These are phyloP conservation scores for Dothideomycetes sp. DNA, from an alignment of 2,329 filamentous ascomycete genomes.

Conservation along the genomic window DNA sequence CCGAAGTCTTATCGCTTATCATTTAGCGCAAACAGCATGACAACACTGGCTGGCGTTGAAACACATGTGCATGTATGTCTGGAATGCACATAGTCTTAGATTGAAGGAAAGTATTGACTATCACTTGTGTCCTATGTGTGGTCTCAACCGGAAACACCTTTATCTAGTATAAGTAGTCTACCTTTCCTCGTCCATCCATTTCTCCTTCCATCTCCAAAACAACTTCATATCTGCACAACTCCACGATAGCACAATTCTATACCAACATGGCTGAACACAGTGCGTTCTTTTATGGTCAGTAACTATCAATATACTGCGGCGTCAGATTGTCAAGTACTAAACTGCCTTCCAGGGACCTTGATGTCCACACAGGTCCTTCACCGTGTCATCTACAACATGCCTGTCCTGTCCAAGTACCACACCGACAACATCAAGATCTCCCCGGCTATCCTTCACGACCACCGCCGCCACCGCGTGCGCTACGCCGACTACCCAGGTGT, in stretches of 20 bases:
- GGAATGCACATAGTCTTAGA: no score
- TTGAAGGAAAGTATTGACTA: no score
- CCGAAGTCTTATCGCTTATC: not conserved
- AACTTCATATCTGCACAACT: not conserved
- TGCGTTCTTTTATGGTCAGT: conserved; percentile 54
- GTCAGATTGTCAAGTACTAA: conserved; percentile 3
- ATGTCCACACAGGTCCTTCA: conserved; percentile 86
- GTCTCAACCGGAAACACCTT: no score
- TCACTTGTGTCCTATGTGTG: no score
- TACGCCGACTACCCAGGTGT: conserved; percentile 74
- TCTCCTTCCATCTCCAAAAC: not conserved
- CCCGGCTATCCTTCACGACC: conserved; percentile 64
- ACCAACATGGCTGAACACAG: conserved; percentile 35
- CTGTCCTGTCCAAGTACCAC: conserved; percentile 33
- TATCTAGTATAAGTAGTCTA: no score
- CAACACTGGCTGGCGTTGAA: no score
- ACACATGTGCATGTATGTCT: no score
- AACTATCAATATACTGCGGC: no score
- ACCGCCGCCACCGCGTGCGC: conserved; percentile 60
- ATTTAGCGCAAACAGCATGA: not conserved
- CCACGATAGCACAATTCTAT: not conserved
- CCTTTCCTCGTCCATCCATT: no score
- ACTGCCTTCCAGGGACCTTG: conserved; percentile 36
- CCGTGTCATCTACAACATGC: conserved; percentile 63
- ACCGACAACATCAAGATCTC: conserved; percentile 47